These are phyloP conservation scores for Backusella tarrabulga DNA, from an alignment of 192 early-diverging fungal genomes.

Conservation along the genomic window DNA sequence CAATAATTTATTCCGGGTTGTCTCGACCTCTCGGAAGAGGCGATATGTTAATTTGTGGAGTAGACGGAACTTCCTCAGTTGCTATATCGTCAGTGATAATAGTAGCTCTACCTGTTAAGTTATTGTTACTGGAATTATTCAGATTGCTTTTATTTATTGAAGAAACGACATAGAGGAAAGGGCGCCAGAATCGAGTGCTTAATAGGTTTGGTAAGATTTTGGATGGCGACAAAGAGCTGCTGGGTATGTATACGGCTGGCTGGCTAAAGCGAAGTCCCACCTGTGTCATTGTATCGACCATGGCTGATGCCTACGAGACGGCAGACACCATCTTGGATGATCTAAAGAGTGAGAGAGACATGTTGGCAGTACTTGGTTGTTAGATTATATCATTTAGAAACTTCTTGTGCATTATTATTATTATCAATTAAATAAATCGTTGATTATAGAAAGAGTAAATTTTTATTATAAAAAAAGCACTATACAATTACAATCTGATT, in stretches of 20 bases:
- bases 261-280: constrained; percentile 94
- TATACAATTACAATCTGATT: too few species aligned
- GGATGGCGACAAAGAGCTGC: constrained; percentile 24
- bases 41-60: neutral
- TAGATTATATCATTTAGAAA: neutral
- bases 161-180: neutral
- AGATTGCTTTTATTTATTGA: too few species aligned
- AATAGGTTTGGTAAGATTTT: constrained; percentile 70
- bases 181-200: constrained; percentile 61
- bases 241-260: constrained; percentile 85
- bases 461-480: too few species aligned
- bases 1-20: neutral
- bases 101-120: too few species aligned
- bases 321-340: constrained; percentile 73
- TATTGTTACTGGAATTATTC: too few species aligned
- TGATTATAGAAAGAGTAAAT: too few species aligned
- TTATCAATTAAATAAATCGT: neutral
- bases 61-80: too few species aligned
- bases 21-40: neutral
- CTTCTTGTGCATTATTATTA: neutral
- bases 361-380: constrained; percentile 43
- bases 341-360: constrained; percentile 41
- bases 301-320: constrained; percentile 92
- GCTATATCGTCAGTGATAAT: too few species aligned
- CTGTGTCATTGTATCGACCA: constrained; percentile 92